Percentiles rank a stretch among this genome's conserved stretches.
Evolutionary conservation across 1,139 yeast species (phyloP).

Genomic region (Blastobotrys illinoisensis): DNA sequence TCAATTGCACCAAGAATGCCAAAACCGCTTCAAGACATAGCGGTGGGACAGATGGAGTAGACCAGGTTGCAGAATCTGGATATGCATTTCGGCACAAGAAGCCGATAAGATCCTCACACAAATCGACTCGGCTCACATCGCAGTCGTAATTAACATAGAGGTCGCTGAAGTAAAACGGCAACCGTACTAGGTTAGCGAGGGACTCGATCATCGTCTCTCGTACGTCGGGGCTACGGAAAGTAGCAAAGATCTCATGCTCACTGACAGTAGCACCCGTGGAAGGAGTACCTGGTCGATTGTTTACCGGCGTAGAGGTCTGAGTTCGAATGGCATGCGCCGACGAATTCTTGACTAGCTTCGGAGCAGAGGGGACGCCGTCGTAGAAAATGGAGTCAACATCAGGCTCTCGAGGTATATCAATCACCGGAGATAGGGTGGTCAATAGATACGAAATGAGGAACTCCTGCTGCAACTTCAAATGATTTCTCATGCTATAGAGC

Average conservation of each 20-base stretch:
- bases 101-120: constrained; percentile 64
- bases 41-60: constrained; percentile 89
- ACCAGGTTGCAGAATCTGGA: constrained; percentile 69
- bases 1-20: constrained; percentile 61
- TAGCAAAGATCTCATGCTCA: constrained; percentile 16
- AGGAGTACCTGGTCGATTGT: constrained; percentile 9
- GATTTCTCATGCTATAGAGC: constrained; percentile 32
- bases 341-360: constrained; percentile 29
- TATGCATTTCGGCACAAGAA: constrained; percentile 69
- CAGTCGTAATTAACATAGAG: constrained; percentile 85
- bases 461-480: constrained; percentile 39
- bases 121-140: constrained; percentile 79
- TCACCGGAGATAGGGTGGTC: constrained; percentile 34
- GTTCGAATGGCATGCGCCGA: constrained; percentile 19
- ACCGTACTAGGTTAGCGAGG: constrained; percentile 68
- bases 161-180: constrained; percentile 71
- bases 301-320: constrained; percentile 17
- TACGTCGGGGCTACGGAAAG: constrained; percentile 38
- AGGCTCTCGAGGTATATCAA: constrained; percentile 37
- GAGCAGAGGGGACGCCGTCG: constrained; percentile 37
- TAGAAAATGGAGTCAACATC: constrained; percentile 38
- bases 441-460: constrained; percentile 37
- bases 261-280: constrained; percentile 18
- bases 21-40: constrained; percentile 84
- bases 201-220: constrained; percentile 84